Base-by-base conservation (phyloP, 176 grass and related monocot species). In the Secale cereale region DNA sequence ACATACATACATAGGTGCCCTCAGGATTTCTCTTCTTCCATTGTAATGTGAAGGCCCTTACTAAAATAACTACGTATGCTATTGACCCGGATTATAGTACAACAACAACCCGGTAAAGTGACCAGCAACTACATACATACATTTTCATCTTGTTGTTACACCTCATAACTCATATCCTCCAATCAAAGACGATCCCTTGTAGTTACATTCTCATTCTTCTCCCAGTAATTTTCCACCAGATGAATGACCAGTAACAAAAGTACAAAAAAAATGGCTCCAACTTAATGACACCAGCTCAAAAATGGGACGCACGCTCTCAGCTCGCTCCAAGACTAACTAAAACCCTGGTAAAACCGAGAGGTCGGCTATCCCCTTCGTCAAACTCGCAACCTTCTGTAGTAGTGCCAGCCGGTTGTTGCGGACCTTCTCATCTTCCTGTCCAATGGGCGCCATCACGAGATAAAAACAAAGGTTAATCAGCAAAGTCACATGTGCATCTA, bases 261-360 rank as follows among this genome's bases (percentile, higher is more conserved):
- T 11, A 74, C 8, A 43, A 25, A 35, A 43, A 25, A 52, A 63
- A 23, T 76, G 5, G 39, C 16, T 45, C 26, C 25, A 25, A 17
- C n/a, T 73, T 16, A 6, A 43, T 0, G 7, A 2, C 57, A 46
- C 7, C 39, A 4, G 33, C 75, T 41, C 0, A 65, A 66, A 67
- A 74, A 74, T 60, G 25, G 65, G 61, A 17, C 19, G 16, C 23
- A 12, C 8, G 1, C 28, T 27, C 4, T 45, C 16, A 27, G 33
- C 12, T 17, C 6, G 15, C 73, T 29, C 2, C 10, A 76, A 31
- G 22, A 27, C 36, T 95, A 98, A 86, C 36, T 93, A 98, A 88
- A 98, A 98, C 52, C 96, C 96, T 81, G 93, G 93, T 77, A 98
- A 89, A 90, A 91, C 85, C 75, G 96, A 98, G 26, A 98, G 81